These are phyloP conservation scores for Podaxis rugospora DNA, from an alignment of 768 basidiomycete species.

Conservation along the genomic window DNA sequence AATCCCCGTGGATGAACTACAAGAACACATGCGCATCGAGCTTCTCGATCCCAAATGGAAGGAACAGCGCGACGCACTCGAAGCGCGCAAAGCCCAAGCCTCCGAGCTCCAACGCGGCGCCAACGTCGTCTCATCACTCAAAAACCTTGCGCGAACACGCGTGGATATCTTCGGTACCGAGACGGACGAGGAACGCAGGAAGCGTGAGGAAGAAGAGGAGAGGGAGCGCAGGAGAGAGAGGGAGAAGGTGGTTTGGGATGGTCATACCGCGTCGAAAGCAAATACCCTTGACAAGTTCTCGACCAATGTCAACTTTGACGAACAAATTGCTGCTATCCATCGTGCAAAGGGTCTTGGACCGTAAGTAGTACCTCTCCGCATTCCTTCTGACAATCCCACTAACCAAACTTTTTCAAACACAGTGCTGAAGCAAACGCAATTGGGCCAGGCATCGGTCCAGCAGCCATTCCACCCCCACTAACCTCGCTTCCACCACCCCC, in stretches of 20 bases:
- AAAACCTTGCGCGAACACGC: slow-evolving; percentile 90
- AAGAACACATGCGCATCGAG: slow-evolving; percentile 99
- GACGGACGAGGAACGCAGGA: slow-evolving; percentile 86
- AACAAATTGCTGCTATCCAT: slow-evolving; percentile 97
- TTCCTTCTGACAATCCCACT: slow-evolving; percentile 10
- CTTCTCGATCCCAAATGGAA: slow-evolving; percentile 98
- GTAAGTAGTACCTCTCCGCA: slow-evolving; percentile 39
- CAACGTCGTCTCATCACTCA: slow-evolving; percentile 90
- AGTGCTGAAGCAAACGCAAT: slow-evolving; percentile 78
- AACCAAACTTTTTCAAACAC: slow-evolving; percentile 19
- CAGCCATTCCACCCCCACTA: slow-evolving; percentile 64
- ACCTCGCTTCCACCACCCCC: slow-evolving; percentile 65
- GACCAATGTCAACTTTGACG: slow-evolving; percentile 90
- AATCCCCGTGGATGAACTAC: slow-evolving; percentile 91
- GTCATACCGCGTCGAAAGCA: slow-evolving; percentile 92
- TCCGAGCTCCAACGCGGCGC: slow-evolving; percentile 87
- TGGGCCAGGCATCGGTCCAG: slow-evolving; percentile 84
- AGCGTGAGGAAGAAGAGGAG: slow-evolving; percentile 84
- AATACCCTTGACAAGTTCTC: slow-evolving; percentile 92
- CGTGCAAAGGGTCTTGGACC: slow-evolving; percentile 86
- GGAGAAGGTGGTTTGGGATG: slow-evolving; percentile 98
- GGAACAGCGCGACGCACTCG: slow-evolving; percentile 85
- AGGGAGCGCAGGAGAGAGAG: slow-evolving; percentile 76
- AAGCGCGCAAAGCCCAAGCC: slow-evolving; percentile 85
- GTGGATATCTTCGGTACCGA: slow-evolving; percentile 97